Base-by-base conservation (phyloP, 805 yeast species). In the Metschnikowia continentalis region DNA sequence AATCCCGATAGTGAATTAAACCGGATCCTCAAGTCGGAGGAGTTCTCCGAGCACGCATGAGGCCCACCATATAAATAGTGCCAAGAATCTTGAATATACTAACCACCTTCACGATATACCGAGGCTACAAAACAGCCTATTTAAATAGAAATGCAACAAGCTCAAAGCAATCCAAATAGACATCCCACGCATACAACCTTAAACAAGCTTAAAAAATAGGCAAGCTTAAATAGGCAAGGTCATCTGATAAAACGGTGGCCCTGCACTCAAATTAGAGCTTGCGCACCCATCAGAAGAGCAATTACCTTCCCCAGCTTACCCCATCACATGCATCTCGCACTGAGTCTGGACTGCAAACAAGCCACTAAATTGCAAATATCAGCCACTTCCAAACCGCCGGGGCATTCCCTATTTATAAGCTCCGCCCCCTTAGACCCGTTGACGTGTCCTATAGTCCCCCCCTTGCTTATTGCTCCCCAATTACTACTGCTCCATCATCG, bases 1-100 rank as follows among this genome's bases (percentile, higher is more conserved):
- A 63, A 80, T 54, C 76, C 75, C 5, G 51, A 63, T 32, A 75
- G 81, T 60, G 75, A 72, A 46, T 68, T 80, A 51, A 76, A 78
- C 52, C 65, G 67, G 55, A 64, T 78, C 53, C 60, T 78, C 53
- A 64, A 71, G 57, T 65, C 60, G 35, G 61, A 61, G 42, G 61
- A 62, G 37, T 54, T 57, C 26, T 22, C 47, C 6, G 46, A 42
- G 32, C 46, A 42, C 10, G 46, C 38, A 20, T 42, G 19, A 42
- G 42, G 26, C 42, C 19, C 32, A 23, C 15, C 42, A 19, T n/a
- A 22, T 22, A n/a, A 23, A 23, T 22, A 39, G 17, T 17, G 42
- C 32, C 22, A 13, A 11, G 23, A 19, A n/a, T 39, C 32, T 7
- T 37, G 26, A 37, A 37, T 13, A 37, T 13, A 37, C 14, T 2